Conservation (phyloP, 2,329 filamentous ascomycete genomes). For the Colletotrichum costaricense region DNA sequence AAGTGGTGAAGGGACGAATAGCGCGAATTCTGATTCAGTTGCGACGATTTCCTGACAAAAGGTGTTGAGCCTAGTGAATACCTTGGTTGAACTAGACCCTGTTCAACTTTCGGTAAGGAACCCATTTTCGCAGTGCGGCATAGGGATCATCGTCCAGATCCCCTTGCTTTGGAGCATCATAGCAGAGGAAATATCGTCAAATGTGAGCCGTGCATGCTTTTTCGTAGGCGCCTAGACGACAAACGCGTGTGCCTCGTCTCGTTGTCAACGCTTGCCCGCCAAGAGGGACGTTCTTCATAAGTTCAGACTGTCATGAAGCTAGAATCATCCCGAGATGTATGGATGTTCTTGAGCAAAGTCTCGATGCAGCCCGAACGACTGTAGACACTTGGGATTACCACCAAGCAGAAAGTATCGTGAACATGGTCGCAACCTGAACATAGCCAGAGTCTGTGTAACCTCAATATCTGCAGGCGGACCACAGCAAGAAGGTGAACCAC, state of each 20-base stretch:
- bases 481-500: not conserved
- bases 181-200: not conserved
- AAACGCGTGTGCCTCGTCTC: not conserved
- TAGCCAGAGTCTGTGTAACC: not conserved
- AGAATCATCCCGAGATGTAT: not conserved
- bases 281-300: not conserved
- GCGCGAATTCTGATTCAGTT: not conserved
- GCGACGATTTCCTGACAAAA: slow-evolving; percentile 5
- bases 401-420: not conserved
- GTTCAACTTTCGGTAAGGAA: not conserved
- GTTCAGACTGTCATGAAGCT: not conserved
- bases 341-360: not conserved
- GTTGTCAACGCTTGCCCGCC: not conserved
- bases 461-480: not conserved
- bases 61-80: not conserved
- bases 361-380: not conserved
- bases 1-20: not conserved
- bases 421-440: not conserved
- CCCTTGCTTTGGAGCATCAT: not conserved
- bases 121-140: not conserved
- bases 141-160: not conserved
- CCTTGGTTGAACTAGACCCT: not conserved
- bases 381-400: not conserved
- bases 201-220: not conserved
- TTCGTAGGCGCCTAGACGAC: not conserved